A percentile compares a stretch with the other conserved stretches of the same genome.
Conservation (phyloP, 1,284 basidiomycete genomes). For the Kalmanozyma brasiliensis region DNA sequence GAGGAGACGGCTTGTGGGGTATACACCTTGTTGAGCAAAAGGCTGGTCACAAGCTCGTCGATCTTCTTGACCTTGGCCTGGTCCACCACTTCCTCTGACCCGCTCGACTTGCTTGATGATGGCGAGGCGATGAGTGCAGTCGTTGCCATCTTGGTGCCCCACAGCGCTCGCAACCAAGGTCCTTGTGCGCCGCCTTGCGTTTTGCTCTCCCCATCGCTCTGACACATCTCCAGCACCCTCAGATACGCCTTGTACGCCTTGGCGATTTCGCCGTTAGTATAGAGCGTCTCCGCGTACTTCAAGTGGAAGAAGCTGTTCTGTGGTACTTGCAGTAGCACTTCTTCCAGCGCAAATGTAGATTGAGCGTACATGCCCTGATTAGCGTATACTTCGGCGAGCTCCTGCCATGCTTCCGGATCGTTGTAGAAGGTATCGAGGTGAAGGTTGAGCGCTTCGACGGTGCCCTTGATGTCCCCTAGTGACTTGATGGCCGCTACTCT, state of each 20-base stretch:
- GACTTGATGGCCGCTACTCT: conserved; percentile 75
- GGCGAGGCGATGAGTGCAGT: conserved; percentile 26
- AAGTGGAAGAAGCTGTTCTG: conserved; percentile 86
- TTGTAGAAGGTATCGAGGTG: conserved; percentile 93
- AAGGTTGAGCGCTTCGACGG: conserved; percentile 79
- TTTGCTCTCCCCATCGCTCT: conserved; percentile 27
- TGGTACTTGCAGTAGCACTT: conserved; percentile 82
- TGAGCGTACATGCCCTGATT: conserved; percentile 78
- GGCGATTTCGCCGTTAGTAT: conserved; percentile 76
- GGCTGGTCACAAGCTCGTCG: conserved; percentile 51
- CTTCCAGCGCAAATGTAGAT: conserved; percentile 80
- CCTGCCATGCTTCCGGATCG: conserved; percentile 90
- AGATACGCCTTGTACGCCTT: conserved; percentile 64
- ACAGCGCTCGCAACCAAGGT: conserved; percentile 61
- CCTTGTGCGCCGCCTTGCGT: conserved; percentile 19
- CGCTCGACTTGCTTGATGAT: conserved; percentile 1
- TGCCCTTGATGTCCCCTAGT: conserved; percentile 69
- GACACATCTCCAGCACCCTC: conserved; percentile 59
- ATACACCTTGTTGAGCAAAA: conserved; percentile 58
- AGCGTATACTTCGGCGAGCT: conserved; percentile 89
- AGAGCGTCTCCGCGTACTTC: conserved; percentile 86
- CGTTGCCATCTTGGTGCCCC: conserved; percentile 61
- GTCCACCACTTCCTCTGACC: conserved; percentile 25
- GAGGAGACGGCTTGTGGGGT: conserved; percentile 19
- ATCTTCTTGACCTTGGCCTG: conserved; percentile 41